Percentiles rank a stretch among this genome's conserved stretches.
phyloP scores from a whole-genome alignment of 1,284 basidiomycete genomes.

The Schizopora paradoxa region DNA sequence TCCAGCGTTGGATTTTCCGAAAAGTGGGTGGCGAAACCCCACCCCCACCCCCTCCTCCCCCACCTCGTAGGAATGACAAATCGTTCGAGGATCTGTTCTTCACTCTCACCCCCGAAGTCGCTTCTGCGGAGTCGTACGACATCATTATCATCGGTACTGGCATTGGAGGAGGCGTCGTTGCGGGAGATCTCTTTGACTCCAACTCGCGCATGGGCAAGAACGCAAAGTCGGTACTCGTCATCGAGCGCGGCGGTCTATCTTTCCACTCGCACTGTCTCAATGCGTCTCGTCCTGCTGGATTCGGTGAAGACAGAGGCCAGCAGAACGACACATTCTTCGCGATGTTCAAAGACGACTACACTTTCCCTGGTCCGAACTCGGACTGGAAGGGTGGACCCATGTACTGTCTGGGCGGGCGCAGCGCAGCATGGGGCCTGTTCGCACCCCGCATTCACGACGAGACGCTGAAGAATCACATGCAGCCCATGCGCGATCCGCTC shows the following conservation, averaged over 20 bases:
- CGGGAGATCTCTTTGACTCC: conserved; percentile 19
- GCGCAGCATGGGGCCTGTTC: conserved; percentile 21
- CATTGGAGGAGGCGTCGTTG: conserved; percentile 20
- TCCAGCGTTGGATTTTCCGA: no score
- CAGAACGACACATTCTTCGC: conserved; percentile 21
- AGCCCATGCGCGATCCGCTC: no score
- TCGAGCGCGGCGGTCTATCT: conserved; percentile 20
- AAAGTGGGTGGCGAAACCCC: no score
- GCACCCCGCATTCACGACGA: conserved; percentile 18
- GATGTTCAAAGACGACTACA: conserved; percentile 18
- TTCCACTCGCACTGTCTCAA: conserved; percentile 23
- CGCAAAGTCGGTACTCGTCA: conserved; percentile 19
- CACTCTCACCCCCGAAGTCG: no score
- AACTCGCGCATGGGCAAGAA: conserved; percentile 15
- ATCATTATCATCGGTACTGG: conserved; percentile 21
- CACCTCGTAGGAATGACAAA: no score
- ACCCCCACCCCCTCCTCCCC: no score
- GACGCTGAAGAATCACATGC: conserved; percentile 12
- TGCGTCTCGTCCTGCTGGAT: conserved; percentile 18
- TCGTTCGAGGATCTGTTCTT: no score
- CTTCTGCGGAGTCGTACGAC: no score
- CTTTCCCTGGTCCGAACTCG: background rate
- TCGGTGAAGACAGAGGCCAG: conserved; percentile 17
- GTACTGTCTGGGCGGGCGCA: conserved; percentile 20
- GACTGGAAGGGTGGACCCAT: conserved; percentile 22